Evolutionary conservation across 1,284 basidiomycete genomes (phyloP), one percentile per base, ranked within the genome.

Genomic region (Apiotrichum montevideense): DNA sequence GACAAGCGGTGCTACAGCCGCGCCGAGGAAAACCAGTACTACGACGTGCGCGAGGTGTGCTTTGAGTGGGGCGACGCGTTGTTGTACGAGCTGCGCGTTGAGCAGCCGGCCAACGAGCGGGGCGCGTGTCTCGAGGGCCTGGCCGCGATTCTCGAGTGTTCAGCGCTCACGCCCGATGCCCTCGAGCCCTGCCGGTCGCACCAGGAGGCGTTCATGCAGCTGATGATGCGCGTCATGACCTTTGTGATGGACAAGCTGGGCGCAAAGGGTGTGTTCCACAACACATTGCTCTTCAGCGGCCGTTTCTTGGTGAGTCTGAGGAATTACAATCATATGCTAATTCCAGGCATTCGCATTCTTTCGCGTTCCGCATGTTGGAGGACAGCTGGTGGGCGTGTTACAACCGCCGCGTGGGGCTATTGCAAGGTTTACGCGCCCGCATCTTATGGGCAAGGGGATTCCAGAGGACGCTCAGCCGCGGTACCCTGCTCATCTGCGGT

Each of bases 241-340:
- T 80, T 79, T 60, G 80, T 79, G 3, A 77, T 80, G 67, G 75
- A 76, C 42, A 81, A 81, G 66, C 71, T 81, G 0, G 79, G 79
- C 7, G 78, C 78, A 21, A 80, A 80, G 63, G 79, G 79, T 52
- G 79, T 81, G 10, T 81, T 80, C 67, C 79, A 80, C 58, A 81
- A 81, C 62, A 80, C 78, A 5, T 69, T 81, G 33, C 67, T 79
- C 35, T 81, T 81, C 66, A 76, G 77, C 13, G 79, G 80, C 2
- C 68, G 63, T 63, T 80, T 73, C 67, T 77, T 65, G 74, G 75
- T 77, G 45, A 58, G 70, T 59, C 11, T 46, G 9, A 21, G 21
- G 21, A 21, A 21, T 21, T 21, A 21, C 21, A 21, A 21, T 21
- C 42, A 14, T 42, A 8, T 34, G 35, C 14, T 11, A 35, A 42